phyloP scores from a whole-genome alignment of 2,329 filamentous ascomycete genomes.

The Fragosphaeria purpurea region DNA sequence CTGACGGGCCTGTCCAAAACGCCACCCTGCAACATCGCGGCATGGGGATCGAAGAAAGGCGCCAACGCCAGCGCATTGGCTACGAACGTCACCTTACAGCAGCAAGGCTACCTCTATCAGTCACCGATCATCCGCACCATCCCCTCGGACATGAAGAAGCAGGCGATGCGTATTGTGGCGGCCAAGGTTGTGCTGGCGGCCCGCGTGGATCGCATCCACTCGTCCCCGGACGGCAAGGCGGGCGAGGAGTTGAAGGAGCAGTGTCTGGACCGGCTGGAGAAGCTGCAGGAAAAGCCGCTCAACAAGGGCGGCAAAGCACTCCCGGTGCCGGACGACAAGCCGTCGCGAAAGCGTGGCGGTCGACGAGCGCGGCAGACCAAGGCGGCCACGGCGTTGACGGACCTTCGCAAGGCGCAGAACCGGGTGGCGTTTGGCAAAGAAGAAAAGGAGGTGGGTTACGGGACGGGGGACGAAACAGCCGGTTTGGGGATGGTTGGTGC shows the following conservation, averaged over 20 bases:
- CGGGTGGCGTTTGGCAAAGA: constrained; percentile 93
- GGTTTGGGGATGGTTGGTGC: constrained; percentile 95
- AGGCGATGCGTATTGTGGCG: constrained; percentile 90
- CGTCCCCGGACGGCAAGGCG: constrained; percentile 68
- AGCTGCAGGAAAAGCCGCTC: constrained; percentile 80
- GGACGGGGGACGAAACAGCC: constrained; percentile 70
- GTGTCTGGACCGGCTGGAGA: constrained; percentile 79
- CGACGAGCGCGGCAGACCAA: constrained; percentile 86
- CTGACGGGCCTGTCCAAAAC: constrained; percentile 83
- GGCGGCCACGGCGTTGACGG: constrained; percentile 94
- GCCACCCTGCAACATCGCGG: constrained; percentile 83
- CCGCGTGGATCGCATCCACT: constrained; percentile 77
- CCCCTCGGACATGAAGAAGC: constrained; percentile 76
- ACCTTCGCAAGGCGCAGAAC: constrained; percentile 91
- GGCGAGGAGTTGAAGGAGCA: constrained; percentile 75
- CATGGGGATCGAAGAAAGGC: constrained; percentile 82
- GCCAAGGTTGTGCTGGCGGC: constrained; percentile 92
- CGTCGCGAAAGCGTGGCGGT: constrained; percentile 82
- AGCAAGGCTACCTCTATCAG: constrained; percentile 89
- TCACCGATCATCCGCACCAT: constrained; percentile 82
- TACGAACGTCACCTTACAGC: constrained; percentile 81
- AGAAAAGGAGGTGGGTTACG: constrained; percentile 87
- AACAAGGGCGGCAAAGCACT: constrained; percentile 83
- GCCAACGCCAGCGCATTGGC: constrained; percentile 67
- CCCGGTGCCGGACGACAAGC: constrained; percentile 91